Conservation (phyloP, 176 grass and related monocot species). For the Elaeis guineensis region DNA sequence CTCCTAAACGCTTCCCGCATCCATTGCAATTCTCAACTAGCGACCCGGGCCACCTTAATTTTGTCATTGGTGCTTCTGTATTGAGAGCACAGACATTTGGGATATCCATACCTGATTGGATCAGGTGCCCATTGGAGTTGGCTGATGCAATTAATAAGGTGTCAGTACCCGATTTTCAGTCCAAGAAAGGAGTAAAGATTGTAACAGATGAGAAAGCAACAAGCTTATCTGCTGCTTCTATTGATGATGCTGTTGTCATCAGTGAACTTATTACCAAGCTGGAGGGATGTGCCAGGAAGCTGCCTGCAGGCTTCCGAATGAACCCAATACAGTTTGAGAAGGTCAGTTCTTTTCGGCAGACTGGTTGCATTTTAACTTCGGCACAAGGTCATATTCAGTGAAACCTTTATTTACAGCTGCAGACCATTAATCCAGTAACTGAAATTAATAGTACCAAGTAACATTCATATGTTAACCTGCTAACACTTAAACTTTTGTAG, state of each 20-base stretch:
- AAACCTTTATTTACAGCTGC: too few relatives aligned
- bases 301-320: constrained; percentile 50
- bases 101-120: constrained; percentile 53
- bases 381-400: too few relatives aligned
- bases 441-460: too few relatives aligned
- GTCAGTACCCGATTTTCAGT: constrained; percentile 46
- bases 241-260: constrained; percentile 45
- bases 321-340: constrained; percentile 67
- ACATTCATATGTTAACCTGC: too few relatives aligned
- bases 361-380: too few relatives aligned
- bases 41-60: constrained; percentile 49
- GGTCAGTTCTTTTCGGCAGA: constrained; percentile 18
- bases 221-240: constrained; percentile 37
- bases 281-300: constrained; percentile 50
- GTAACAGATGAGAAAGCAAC: constrained; percentile 52
- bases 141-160: constrained; percentile 44
- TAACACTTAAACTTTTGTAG: too few relatives aligned
- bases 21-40: constrained; percentile 48
- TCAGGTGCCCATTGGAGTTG: constrained; percentile 32
- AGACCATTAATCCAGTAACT: too few relatives aligned
- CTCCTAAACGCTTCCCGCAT: constrained; percentile 64
- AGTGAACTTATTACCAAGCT: constrained; percentile 57
- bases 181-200: constrained; percentile 43
- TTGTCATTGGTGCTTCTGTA: constrained; percentile 58
- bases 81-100: constrained; percentile 61